Percentiles rank a stretch among this genome's conserved stretches.
Conservation (phyloP, 108 stramenopile species). For the Conticribra weissflogii region DNA sequence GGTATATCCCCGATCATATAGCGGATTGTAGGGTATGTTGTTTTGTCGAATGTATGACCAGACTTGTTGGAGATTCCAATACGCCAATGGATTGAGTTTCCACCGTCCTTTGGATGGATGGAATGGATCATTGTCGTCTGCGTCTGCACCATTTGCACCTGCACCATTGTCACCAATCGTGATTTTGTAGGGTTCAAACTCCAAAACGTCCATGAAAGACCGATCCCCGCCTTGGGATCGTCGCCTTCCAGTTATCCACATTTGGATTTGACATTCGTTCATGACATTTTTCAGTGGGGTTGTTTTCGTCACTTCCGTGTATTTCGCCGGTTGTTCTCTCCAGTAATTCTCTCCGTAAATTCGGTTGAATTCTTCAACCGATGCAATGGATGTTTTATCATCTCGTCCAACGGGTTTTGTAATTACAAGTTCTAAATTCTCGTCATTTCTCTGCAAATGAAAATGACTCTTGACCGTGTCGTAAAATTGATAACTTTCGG, state of each 20-base stretch:
- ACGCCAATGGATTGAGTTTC: slow-evolving; percentile 51
- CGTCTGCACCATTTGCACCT: slow-evolving; percentile 3
- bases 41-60: slow-evolving; percentile 48
- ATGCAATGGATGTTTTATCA: slow-evolving; percentile 3
- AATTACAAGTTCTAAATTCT: slow-evolving; percentile 10
- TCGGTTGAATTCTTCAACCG: slow-evolving; percentile 28
- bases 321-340: slow-evolving; percentile 39
- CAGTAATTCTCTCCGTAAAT: slow-evolving; percentile 25
- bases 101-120: slow-evolving; percentile 15
- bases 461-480: slow-evolving; percentile 18
- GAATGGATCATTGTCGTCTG: slow-evolving; percentile 9
- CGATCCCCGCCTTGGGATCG: slow-evolving; percentile 53
- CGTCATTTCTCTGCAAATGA: not conserved
- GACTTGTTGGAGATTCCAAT: slow-evolving; percentile 57
- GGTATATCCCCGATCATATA: slow-evolving; percentile 53
- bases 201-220: slow-evolving; percentile 30
- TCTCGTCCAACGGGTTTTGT: slow-evolving; percentile 16
- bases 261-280: slow-evolving; percentile 27
- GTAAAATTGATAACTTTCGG: slow-evolving; percentile 46
- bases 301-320: slow-evolving; percentile 49
- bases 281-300: slow-evolving; percentile 44
- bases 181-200: slow-evolving; percentile 28
- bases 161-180: too few species aligned
- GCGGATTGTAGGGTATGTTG: slow-evolving; percentile 46
- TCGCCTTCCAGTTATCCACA: slow-evolving; percentile 61